phyloP scores from a whole-genome alignment of 1,284 basidiomycete genomes.

The Apiotrichum montevideense region DNA sequence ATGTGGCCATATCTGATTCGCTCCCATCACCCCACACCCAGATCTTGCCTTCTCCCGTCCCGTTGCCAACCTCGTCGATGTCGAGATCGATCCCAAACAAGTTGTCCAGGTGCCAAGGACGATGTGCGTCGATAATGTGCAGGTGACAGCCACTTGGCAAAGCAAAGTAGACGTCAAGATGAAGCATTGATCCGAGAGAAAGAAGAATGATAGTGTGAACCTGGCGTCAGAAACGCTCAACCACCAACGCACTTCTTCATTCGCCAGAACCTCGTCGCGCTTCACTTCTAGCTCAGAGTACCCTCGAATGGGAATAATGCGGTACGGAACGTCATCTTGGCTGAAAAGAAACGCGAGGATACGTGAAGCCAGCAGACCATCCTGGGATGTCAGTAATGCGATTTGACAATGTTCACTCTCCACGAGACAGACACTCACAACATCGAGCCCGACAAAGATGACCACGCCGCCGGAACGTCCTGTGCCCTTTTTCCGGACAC shows the following conservation, averaged over 20 bases:
- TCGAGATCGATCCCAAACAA: conserved; percentile 62
- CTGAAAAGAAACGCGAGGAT: conserved; percentile 86
- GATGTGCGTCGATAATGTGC: conserved; percentile 90
- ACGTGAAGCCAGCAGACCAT: conserved; percentile 46
- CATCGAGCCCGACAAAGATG: conserved; percentile 41
- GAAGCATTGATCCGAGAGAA: conserved; percentile 85
- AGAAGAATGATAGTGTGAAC: conserved; percentile 85
- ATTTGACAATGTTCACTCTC: background rate
- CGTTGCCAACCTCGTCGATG: conserved; percentile 30
- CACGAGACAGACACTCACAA: conserved; percentile 26
- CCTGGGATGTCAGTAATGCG: conserved; percentile 18
- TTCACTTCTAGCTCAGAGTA: conserved; percentile 65
- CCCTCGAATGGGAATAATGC: conserved; percentile 86
- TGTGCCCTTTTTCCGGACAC: conserved; percentile 42
- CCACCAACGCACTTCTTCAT: conserved; percentile 9
- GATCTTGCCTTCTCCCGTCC: conserved; percentile 56
- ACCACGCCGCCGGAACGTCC: conserved; percentile 39
- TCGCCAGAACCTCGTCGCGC: conserved; percentile 57
- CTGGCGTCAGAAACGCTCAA: conserved; percentile 47
- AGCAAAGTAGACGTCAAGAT: conserved; percentile 59
- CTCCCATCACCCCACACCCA: conserved; percentile 84
- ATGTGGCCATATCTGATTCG: conserved; percentile 54
- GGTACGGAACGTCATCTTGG: conserved; percentile 88
- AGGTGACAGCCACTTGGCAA: conserved; percentile 54
- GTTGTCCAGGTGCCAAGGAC: conserved; percentile 85